Percentiles rank a stretch among this genome's conserved stretches.
These are phyloP conservation scores for Sarocladiaceae sp. DNA, from an alignment of 2,329 filamentous ascomycete species.

Conservation along the genomic window DNA sequence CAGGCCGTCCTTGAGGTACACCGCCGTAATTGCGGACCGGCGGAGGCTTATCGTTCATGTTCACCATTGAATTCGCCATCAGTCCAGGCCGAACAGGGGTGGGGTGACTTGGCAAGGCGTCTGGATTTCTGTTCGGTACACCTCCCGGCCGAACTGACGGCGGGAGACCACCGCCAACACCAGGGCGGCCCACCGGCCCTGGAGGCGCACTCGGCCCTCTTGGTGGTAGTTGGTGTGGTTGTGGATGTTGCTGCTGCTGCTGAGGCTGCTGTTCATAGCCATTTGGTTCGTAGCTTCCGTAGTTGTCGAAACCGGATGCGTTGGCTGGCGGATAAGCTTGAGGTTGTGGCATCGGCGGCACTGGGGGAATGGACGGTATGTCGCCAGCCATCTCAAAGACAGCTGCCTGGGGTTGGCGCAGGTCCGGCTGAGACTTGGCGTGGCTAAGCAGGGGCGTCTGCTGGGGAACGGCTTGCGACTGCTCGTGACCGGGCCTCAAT, in stretches of 20 bases:
- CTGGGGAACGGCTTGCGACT: conserved; percentile 42
- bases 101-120: conserved; percentile 53
- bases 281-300: background rate
- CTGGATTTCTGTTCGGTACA: conserved; percentile 27
- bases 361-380: conserved; percentile 47
- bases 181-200: conserved; percentile 11
- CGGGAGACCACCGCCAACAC: background rate
- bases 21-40: conserved; percentile 51
- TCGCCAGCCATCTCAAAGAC: conserved; percentile 69
- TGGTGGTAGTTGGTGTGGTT: conserved; percentile 18
- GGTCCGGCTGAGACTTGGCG: conserved; percentile 62
- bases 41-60: conserved; percentile 49
- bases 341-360: conserved; percentile 24
- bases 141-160: conserved; percentile 16
- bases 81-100: conserved; percentile 57
- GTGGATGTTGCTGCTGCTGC: background rate
- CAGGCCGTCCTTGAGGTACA: conserved; percentile 33
- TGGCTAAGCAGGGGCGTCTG: conserved; percentile 49
- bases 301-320: conserved; percentile 17
- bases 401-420: conserved; percentile 58
- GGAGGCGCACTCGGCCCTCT: conserved; percentile 27
- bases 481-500: conserved; percentile 32
- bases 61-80: conserved; percentile 52
- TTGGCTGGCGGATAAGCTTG: conserved; percentile 21
- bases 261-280: conserved; percentile 10